Base-by-base conservation (phyloP, 192 early-diverging fungal species). In the Chytriomyces sp. region DNA sequence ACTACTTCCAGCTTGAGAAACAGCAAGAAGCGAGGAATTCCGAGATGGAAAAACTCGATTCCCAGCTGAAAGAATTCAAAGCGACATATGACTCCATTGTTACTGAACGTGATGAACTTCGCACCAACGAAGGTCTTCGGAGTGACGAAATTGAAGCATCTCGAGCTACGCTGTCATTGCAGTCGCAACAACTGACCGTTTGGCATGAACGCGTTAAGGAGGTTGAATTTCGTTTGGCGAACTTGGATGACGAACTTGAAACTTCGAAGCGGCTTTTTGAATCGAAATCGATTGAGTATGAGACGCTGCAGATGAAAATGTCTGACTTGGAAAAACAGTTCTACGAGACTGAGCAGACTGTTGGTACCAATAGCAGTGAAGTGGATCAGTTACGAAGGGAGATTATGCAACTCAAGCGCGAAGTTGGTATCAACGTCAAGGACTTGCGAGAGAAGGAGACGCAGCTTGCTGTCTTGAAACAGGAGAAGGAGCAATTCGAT, bases 401-500 rank as follows among this genome's bases (percentile, higher is more conserved):
- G 36, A 65, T 72, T 8, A 38, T 72, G 52, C 74, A 81, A 3
- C 44, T 75, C 31, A 55, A 72, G 53, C 14, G 60, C 5, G 75
- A 79, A 25, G 64, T 69, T 5, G 41, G 26, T 4, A 59, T 72
- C 32, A 39, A 64, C 39, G 8, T 28, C 5, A 68, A 77, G 55
- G 78, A 74, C 22, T 64, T 90, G 0, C 84, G 87, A 59, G 82
- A 85, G 58, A 72, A 86, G 31, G 82, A 88, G 39, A 76, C 84
- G 49, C 82, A 86, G 40, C 83, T 88, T 52, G 64, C 71, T 25
- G 60, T 5, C 78, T 70, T 56, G 81, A 86, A 62, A 31, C 79
- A 19, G 80, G 79, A 59, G 78, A 78, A 83, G 58, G 85, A 89
- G 55, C 65, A 76, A 2, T 74, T 85, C 22, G 86, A 93, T 32